Percentiles rank a stretch among this genome's conserved stretches.
Conservation (phyloP, 129 eudicot genomes). For the Erigeron canadensis region DNA sequence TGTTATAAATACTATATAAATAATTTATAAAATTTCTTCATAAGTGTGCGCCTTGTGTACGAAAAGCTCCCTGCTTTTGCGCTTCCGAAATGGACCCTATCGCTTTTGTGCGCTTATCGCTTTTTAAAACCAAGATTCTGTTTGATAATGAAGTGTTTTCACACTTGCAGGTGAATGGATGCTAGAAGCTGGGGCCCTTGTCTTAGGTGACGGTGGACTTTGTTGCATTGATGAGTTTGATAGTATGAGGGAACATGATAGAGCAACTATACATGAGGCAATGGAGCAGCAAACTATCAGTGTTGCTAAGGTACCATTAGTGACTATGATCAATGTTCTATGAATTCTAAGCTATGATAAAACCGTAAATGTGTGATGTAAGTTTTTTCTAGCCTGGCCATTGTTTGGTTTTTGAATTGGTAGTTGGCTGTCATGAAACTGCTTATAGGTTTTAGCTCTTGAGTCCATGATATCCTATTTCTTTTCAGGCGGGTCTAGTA, state of each 20-base stretch:
- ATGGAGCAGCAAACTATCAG: slow-evolving; percentile 99
- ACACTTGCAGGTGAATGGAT: slow-evolving; percentile 82
- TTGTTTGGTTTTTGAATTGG: slow-evolving; percentile 3
- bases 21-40: no score
- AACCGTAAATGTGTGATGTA: not conserved
- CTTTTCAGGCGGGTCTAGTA: slow-evolving; percentile 94
- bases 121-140: no score
- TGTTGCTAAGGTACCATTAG: slow-evolving; percentile 70
- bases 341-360: slow-evolving; percentile 10
- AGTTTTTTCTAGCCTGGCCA: not conserved
- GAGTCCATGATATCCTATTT: slow-evolving; percentile 11
- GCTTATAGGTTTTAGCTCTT: not conserved
- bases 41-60: no score
- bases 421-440: slow-evolving; percentile 2
- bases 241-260: slow-evolving; percentile 99
- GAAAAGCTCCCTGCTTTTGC: no score
- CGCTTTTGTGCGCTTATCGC: no score
- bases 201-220: slow-evolving; percentile 97
- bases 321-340: not conserved
- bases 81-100: no score
- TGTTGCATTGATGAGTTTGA: slow-evolving; percentile 99
- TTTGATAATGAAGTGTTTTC: not conserved
- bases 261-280: slow-evolving; percentile 99
- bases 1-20: no score
- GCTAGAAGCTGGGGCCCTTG: slow-evolving; percentile 99